Evolutionary conservation across 1,139 yeast species (phyloP), one percentile per base, ranked within the genome.

Genomic region (Kodamaea sp.): DNA sequence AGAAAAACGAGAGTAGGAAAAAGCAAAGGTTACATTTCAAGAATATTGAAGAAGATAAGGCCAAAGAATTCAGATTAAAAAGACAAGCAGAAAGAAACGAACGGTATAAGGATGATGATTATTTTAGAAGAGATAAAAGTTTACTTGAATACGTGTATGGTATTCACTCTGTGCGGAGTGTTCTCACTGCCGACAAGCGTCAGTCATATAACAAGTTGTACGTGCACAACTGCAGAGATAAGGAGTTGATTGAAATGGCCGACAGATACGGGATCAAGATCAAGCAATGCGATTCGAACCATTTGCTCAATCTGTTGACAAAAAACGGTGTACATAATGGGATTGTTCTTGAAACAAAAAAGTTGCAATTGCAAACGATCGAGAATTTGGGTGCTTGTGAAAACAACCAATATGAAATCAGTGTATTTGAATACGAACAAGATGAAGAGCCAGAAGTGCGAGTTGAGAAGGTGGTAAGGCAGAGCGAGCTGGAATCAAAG

Each of bases 321-420:
- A 70, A 75, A 30, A 78, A 81, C 52, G 92, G 82, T 2, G 88
- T 86, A 8, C 96, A 89, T 61, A 89, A 89, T 58, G 94, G 95
- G 7, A 72, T 82, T 24, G 92, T 84, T 0, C 56, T 87, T 36
- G 88, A 84, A 52, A 74, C 90, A 0, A 74, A 77, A 46, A 82
- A 84, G 3, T 51, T 85, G 24, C 65, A 66, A 10, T 59, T 78
- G 2, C 67, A 72, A 3, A 66, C 66, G 24, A 59, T 81, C 7
- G 53, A 58, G 11, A 53, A 54, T 29, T 61, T 79, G 43, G 71
- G 66, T 1, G 40, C 33, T 22, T 36, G 39, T 2, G 62, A 58
- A 9, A 53, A 55, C 11, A 66, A 68, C 3, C 48, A 54, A 5
- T 74, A 65, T 45, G 43, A 46, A 6, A 40, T 68, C 5, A 39